Evolutionary conservation across 2,329 filamentous ascomycete species (phyloP).

Genomic region (Catunica adiposa): DNA sequence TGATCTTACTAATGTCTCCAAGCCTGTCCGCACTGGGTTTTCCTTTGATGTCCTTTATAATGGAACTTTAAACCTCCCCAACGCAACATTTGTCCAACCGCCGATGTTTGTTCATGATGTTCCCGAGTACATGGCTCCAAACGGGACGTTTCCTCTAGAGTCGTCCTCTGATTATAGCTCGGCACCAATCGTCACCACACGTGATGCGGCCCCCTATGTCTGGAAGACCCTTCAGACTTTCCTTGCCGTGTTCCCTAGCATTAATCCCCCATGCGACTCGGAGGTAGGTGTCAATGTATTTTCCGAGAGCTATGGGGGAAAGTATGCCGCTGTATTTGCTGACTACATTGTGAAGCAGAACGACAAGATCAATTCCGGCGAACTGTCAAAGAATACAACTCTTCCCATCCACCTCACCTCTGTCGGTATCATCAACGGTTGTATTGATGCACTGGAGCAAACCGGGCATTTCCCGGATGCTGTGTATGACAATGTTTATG

Average conservation of each 20-base stretch:
- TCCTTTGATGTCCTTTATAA: constrained; percentile 50
- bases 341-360: constrained; percentile 46
- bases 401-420: constrained; percentile 38
- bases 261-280: constrained; percentile 34
- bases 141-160: constrained; percentile 5
- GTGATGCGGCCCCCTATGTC: constrained; percentile 38
- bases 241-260: constrained; percentile 40
- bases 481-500: constrained; percentile 49
- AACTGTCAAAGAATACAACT: constrained; percentile 24
- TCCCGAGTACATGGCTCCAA: constrained; percentile 16
- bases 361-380: constrained; percentile 22
- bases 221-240: constrained; percentile 52
- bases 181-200: constrained; percentile 38
- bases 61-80: constrained; percentile 36
- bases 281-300: constrained; percentile 39
- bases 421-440: constrained; percentile 55
- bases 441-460: constrained; percentile 49
- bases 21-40: constrained; percentile 52
- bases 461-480: constrained; percentile 39
- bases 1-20: not conserved
- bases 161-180: not conserved
- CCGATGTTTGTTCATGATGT: constrained; percentile 26
- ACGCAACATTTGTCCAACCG: constrained; percentile 19
- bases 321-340: constrained; percentile 51
- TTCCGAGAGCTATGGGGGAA: constrained; percentile 53